Base-by-base conservation (phyloP, 2,329 filamentous ascomycete species). In the Aureobasidium pullulans region DNA sequence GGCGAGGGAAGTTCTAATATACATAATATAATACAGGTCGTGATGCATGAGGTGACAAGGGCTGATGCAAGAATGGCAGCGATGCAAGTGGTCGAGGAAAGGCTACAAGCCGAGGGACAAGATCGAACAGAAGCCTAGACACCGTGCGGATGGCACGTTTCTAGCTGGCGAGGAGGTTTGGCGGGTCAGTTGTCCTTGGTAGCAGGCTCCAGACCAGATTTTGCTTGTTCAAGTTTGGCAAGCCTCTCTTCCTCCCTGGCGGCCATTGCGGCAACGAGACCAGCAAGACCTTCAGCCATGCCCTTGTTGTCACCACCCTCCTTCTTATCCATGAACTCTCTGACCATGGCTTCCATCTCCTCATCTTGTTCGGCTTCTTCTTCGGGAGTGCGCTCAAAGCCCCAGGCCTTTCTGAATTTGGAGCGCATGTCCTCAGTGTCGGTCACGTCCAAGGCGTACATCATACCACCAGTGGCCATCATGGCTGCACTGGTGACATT, bases 401-500 rank as follows among this genome's bases (percentile, higher is more conserved):
- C 77, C 66, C 80, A 84, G 64, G 69, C 82, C 73, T 64, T 81
- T 75, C 72, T 67, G 10, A 77, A 86, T 73, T 81, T 84, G 81
- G 74, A 84, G 57, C 47, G 78, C 80, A 69, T 84, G 84, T 80
- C 77, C 58, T 72, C 72, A 39, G 77, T 39, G 34, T 74, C 75
- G 31, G 72, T 74, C 37, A 97, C 82, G 70, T 96, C 88, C 62
- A 94, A 83, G 0, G 84, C 85, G 80, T 87, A 96, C 62, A 89
- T 78, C 10, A 86, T 72, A 0, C 87, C 90, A 3, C 93, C 94
- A 0, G 83, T 80, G 8, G 81, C 74, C 80, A 95, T 84, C 71
- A 96, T 84, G 0, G 81, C 86, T 52, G 94, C 82, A 66, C 86
- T 88, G 34, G 85, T 68, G 11, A 94, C 89, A 67, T 96, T 96